Percentiles rank a stretch among this genome's conserved stretches.
Evolutionary conservation across 148 eudicot genomes (phyloP).

Genomic region (Cornus controversa): DNA sequence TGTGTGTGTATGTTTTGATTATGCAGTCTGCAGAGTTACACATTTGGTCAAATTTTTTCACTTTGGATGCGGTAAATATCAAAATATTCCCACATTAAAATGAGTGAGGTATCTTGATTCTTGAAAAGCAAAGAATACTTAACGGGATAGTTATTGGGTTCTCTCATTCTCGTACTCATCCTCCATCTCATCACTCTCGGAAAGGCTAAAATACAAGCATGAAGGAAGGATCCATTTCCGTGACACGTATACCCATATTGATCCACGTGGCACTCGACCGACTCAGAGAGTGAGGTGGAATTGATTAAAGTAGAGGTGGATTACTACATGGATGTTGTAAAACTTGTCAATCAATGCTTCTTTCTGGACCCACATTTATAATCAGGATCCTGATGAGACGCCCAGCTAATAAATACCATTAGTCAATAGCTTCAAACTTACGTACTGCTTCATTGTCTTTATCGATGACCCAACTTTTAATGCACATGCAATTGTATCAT

Average conservation of each 20-base stretch:
- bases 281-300: not conserved
- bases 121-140: not conserved
- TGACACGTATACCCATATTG: not conserved
- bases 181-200: not conserved
- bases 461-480: too few relatives aligned
- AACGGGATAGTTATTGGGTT: not conserved
- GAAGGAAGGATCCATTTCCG: not conserved
- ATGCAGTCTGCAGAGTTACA: too few relatives aligned
- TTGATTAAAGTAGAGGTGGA: not conserved
- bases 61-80: not conserved
- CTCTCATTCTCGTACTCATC: too few relatives aligned
- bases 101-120: not conserved
- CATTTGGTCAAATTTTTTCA: not conserved
- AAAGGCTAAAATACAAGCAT: too few relatives aligned
- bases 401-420: not conserved
- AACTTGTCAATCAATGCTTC: not conserved
- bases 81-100: not conserved
- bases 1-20: too few relatives aligned
- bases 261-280: not conserved
- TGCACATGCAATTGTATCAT: too few relatives aligned
- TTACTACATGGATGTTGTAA: not conserved
- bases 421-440: not conserved
- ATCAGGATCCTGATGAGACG: not conserved
- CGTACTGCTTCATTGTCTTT: too few relatives aligned
- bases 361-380: not conserved